Base-by-base conservation (phyloP, 805 yeast genomes). In the Kregervanrija fluxuum region DNA sequence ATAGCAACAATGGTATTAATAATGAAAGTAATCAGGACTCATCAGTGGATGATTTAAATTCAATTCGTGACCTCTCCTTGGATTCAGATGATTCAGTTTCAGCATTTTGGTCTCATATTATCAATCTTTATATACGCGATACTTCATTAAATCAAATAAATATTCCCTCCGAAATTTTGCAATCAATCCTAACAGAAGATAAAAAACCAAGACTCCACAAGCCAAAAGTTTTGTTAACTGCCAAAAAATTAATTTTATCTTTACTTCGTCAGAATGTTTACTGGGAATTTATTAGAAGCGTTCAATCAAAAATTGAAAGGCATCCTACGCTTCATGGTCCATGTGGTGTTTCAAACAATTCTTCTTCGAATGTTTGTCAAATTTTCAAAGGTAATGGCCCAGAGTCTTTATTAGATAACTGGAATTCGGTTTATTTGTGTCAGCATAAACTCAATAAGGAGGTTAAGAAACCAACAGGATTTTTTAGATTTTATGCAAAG, bases 81-180 rank as follows among this genome's bases (percentile, higher is more conserved):
- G 28, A 22, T 22, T 22, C 28, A 22, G 28, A 22, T 22, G 28
- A 22, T 22, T 22, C 28, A 6, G 6, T 22, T 22, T 22, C 28
- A 22, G 28, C 38, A n/a, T 30, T 33, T 12, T 58, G 61, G 59
- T 37, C 30, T 6, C 33, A 53, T 42, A 69, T 77, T 36, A 56
- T 77, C 13, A 48, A 53, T 16, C 57, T 53, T n/a, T 77, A 68
- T 53, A 66, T 77, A 35, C 45, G 50, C 11, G 63, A 61, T 11
- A 66, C 73, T 44, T 64, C 81, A 1, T 68, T 70, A 2, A 64
- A 62, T 35, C 79, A 77, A 54, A 66, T 77, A 47, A 77, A 77
- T 55, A 49, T 77, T 17, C 71, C 79, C 0, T 54, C 64, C 47
- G 61, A 64, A 8, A 60, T 73, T 3, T 63, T 57, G 47, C 55